Base-by-base conservation (phyloP, 768 basidiomycete species). In the Tremella fuciformis region DNA sequence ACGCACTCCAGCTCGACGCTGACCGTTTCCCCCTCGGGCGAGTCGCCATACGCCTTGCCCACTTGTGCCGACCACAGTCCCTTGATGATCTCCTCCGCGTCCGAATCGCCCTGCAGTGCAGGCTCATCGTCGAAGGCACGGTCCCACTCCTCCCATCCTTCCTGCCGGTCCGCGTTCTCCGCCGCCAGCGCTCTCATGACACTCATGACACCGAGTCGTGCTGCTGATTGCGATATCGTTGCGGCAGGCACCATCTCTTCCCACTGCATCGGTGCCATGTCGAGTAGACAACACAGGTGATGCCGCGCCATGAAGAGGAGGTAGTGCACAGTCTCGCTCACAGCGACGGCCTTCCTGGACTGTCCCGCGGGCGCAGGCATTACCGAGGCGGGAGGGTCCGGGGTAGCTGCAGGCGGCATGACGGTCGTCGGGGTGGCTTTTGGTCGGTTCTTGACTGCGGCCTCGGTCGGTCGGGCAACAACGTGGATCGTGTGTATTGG, bases 1-100 rank as follows among this genome's bases (percentile, higher is more conserved):
- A 59, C 71, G 69, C 55, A 73, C 71, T 73, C 71, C 1, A 70
- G 49, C 40, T 73, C 67, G 11, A 73, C 64, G 1, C 56, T 41
- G 1, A 64, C 68, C 2, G 26, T 50, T 52, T 73, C 66, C 13
- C 63, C 68, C 8, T 62, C 46, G 1, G 22, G 29, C 8, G 38
- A 50, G 1, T 61, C 57, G 22, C 19, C 42, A 66, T 62, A 66
- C 7, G 16, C 38, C 13, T 61, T 50, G 2, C 71, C 71, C 3
- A 60, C 47, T n/a, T 53, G 26, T 3, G n/a, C 26, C 1, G 37
- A 21, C 71, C 71, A 73, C 11, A 66, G 22, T 2, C 19, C 9
- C 46, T 53, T 62, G 19, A 73, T 50, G 8, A 64, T 58, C 41
- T 22, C 41, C 22, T 63, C 55, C 8, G 62, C 8, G 1, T 38